A percentile compares a stretch with the other conserved stretches of the same genome.
Conservation (phyloP, 805 yeast genomes). For the Teunomyces lycoperdinae region DNA sequence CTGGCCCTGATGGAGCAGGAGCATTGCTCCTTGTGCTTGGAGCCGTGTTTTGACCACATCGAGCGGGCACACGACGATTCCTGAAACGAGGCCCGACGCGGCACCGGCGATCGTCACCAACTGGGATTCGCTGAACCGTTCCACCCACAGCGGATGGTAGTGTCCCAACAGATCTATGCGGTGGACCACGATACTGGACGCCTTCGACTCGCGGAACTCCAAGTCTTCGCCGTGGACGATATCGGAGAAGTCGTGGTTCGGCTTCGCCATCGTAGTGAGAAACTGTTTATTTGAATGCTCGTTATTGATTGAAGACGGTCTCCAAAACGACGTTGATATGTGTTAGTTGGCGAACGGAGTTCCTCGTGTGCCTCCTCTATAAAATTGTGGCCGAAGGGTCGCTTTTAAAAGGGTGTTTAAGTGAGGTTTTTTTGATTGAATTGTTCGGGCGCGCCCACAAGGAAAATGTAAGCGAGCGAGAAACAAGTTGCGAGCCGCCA, state of each 20-base stretch:
- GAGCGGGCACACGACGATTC: constrained; percentile 87
- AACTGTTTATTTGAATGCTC: no score
- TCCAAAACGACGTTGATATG: background rate
- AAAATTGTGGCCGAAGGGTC: background rate
- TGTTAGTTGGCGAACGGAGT: no score
- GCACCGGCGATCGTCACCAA: constrained; percentile 88
- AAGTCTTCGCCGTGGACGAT: constrained; percentile 37
- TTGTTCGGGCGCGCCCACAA: background rate
- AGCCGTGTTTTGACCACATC: constrained; percentile 94
- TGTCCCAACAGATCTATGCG: constrained; percentile 4
- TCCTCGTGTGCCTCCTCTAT: no score
- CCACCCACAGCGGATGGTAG: constrained; percentile 1
- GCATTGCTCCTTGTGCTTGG: constrained; percentile 79
- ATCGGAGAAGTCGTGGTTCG: constrained; percentile 30
- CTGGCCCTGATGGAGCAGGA: constrained; percentile 21
- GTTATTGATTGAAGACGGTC: background rate
- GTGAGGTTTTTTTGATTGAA: background rate
- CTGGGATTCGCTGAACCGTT: constrained; percentile 24
- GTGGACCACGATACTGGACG: constrained; percentile 13
- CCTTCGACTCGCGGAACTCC: constrained; percentile 26
- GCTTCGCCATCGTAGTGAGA: background rate
- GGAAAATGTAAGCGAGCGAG: background rate
- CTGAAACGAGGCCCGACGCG: constrained; percentile 87
- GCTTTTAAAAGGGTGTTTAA: background rate
- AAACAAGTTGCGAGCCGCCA: no score